A percentile compares a stretch with the other conserved stretches of the same genome.
phyloP scores from a whole-genome alignment of 345 rosid genomes.

The Rhodamnia rubescens region DNA sequence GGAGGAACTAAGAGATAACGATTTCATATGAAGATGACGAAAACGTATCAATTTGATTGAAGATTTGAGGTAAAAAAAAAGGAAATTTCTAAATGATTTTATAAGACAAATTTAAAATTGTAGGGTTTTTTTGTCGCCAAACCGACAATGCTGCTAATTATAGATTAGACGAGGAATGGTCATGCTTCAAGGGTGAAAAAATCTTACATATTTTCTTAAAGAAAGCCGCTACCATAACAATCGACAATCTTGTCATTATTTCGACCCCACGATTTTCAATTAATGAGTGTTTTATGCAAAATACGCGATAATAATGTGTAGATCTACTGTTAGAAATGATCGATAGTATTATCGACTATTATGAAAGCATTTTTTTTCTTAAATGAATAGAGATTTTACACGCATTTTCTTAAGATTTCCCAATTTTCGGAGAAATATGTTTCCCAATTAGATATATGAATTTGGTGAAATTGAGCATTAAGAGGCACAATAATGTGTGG shows the following conservation, averaged over 20 bases:
- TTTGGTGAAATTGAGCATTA: neutral
- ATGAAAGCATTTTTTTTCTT: no score
- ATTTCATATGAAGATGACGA: neutral
- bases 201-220: neutral
- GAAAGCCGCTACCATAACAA: no score
- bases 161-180: rapidly evolving
- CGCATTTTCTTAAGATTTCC: neutral
- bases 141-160: rapidly evolving
- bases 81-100: neutral
- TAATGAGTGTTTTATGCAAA: no score
- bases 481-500: rapidly evolving
- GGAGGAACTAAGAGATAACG: neutral
- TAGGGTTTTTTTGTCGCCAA: rapidly evolving
- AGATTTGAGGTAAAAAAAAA: neutral
- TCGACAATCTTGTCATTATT: no score
- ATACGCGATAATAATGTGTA: no score
- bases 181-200: neutral
- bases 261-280: no score
- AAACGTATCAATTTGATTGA: neutral
- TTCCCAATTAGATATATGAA: neutral
- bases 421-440: neutral
- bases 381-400: neutral
- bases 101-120: neutral
- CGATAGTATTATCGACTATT: no score
- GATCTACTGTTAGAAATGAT: no score